Base-by-base conservation (phyloP, 192 early-diverging fungal species). In the Entomortierella beljakovae region DNA sequence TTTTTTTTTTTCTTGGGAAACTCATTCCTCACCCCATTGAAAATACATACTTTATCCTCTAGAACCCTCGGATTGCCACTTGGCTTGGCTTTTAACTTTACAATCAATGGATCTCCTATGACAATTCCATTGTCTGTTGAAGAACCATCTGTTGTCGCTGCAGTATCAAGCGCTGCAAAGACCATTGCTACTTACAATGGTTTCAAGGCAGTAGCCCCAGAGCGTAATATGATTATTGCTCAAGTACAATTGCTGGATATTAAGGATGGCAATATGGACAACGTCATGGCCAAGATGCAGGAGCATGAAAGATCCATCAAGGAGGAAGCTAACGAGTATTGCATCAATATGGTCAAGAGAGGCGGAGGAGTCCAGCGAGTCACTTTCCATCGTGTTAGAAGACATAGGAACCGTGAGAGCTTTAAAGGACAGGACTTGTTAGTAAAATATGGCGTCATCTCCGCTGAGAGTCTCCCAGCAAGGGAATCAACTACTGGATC, bases 91-190 rank as follows among this genome's bases (percentile, higher is more conserved):
- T 82, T 93, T 29, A 93, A 93, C 81, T 91, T 92, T 50, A 81
- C 83, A 46, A 92, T 93, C 75, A 90, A 93, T 68, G 86, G 75
- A 6, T 70, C 66, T 6, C 81, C 90, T 5, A 59, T 81, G 9
- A 87, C 91, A 10, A 85, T 92, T 35, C 92, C 92, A 10, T 93
- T 93, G 92, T 90, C 88, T 16, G 87, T 93, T 15, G 92, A 93
- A 69, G 92, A 93, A 64, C 91, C 92, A 9, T 91, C 89, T 10
- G 91, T 93, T 38, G 82, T 93, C 3, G 92, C 92, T 15, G 92
- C 89, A n/a, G 92, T 92, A 6, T 93, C 91, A 18, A 90, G 91
- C 42, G 91, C 90, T 4, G 91, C 92, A 42, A 93, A 93, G 70
- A 90, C 89, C 10, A 84, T 92, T 10, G 83, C 85, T 10, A 58